Evolutionary conservation across 805 yeast species (phyloP).

Genomic region (Candida wancherniae): DNA sequence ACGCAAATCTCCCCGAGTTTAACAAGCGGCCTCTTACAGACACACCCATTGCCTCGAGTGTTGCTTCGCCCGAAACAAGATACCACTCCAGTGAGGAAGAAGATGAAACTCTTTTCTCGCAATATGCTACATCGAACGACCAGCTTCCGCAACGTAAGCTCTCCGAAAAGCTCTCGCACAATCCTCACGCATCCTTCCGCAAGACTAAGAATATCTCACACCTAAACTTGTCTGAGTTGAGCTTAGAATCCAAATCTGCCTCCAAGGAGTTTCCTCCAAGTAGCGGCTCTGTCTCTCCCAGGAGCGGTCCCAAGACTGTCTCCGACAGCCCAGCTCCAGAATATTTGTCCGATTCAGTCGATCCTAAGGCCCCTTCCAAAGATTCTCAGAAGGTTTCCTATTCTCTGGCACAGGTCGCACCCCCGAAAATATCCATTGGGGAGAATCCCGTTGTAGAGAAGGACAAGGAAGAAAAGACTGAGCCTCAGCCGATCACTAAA

Average conservation of each 20-base stretch:
- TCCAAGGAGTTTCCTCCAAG: too few species aligned
- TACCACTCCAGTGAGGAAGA: constrained; percentile 30
- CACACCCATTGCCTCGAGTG: constrained; percentile 60
- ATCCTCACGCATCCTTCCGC: constrained; percentile 12
- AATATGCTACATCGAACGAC: constrained; percentile 6
- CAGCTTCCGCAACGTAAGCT: constrained; percentile 5
- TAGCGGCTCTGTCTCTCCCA: constrained; percentile 22
- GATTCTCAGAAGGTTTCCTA: too few species aligned
- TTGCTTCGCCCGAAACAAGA: constrained; percentile 47
- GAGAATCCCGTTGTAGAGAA: too few species aligned
- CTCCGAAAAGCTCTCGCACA: constrained; percentile 1
- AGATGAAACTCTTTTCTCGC: constrained; percentile 7
- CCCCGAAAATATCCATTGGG: too few species aligned
- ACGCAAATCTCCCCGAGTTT: constrained; percentile 46
- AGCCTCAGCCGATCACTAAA: too few species aligned
- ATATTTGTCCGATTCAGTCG: too few species aligned
- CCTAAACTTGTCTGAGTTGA: constrained; percentile 33
- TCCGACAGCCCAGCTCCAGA: constrained; percentile 7
- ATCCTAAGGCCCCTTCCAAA: too few species aligned
- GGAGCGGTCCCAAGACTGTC: constrained; percentile 8
- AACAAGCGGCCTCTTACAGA: constrained; percentile 71
- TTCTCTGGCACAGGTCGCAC: too few species aligned
- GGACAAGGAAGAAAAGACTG: too few species aligned
- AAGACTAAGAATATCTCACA: constrained; percentile 38
- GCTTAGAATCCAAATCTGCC: too few species aligned